Evolutionary conservation across 495 filamentous ascomycete species (phyloP), one percentile per base, ranked within the genome.

Genomic region (Sordaria brevicollis): DNA sequence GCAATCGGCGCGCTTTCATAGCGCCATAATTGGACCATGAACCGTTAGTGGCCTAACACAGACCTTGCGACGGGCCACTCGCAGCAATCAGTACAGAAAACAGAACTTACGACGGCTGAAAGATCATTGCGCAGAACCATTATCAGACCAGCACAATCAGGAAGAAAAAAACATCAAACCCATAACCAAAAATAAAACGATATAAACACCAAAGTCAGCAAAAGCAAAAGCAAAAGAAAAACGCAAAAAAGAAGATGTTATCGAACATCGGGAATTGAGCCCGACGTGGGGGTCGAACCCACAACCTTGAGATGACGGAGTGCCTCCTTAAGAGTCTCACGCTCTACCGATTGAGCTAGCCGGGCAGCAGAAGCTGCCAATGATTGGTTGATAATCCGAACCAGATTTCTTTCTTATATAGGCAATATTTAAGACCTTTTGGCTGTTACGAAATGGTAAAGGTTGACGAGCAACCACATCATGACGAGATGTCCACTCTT

Each of bases 241-340:
- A 29, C 49, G 15, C 29, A 57, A 39, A 36, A 62, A 62, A 62
- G 11, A 31, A 15, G 49, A 62, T 33, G 49, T 62, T 62, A 29
- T 31, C 49, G 49, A 57, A 57, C 49, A 57, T 29, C 49, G 49
- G 49, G 49, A 57, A 57, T 57, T 57, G 49, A 57, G 49, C 49
- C 49, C 49, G 49, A 57, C 49, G 41, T 43, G 39, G 39, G 39
- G 39, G 39, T 43, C 39, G 39, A 43, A 43, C 39, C 39, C 39
- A 43, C 49, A 57, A 57, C 49, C 49, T 57, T 57, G 49, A 57
- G 49, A 57, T n/a, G n/a, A n/a, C n/a, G n/a, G n/a, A n/a, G n/a
- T n/a, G n/a, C n/a, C n/a, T n/a, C n/a, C n/a, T 88, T 89, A 89
- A 89, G 86, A 89, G 87, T 89, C 87, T 87, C 84, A 88, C 87